A percentile compares a stretch with the other conserved stretches of the same genome.
These are phyloP conservation scores for Chrysosporium queenslandicum DNA, from an alignment of 2,329 filamentous ascomycete genomes.

Conservation along the genomic window DNA sequence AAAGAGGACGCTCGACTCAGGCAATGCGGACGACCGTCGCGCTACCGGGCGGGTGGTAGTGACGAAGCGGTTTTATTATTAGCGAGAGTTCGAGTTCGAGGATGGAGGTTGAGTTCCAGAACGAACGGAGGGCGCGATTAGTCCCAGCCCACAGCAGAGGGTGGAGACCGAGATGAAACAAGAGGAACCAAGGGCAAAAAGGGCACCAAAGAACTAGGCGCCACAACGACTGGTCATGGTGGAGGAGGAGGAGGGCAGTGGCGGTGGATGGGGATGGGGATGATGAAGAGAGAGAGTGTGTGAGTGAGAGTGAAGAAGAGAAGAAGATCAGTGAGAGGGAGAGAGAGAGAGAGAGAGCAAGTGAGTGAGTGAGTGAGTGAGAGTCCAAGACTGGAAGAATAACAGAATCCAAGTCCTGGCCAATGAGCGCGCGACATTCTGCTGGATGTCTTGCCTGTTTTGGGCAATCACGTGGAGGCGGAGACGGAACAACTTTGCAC, in stretches of 20 bases:
- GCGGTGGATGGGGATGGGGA: background rate
- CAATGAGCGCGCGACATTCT: background rate
- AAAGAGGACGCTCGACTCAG: background rate
- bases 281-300: background rate
- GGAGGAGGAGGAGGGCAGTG: background rate
- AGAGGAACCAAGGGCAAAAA: background rate
- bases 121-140: constrained; percentile 11
- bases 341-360: background rate
- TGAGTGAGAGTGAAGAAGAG: background rate
- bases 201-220: background rate
- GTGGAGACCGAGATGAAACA: constrained; percentile 11
- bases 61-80: background rate
- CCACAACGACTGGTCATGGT: background rate
- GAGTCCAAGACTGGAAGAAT: background rate
- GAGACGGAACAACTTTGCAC: background rate
- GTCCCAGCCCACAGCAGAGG: constrained; percentile 6
- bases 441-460: constrained; percentile 1
- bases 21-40: background rate
- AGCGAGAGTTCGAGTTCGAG: constrained; percentile 10
- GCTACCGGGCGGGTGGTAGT: background rate
- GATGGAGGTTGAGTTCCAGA: constrained; percentile 5
- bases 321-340: background rate
- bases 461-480: background rate
- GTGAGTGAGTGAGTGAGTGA: background rate
- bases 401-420: background rate